phyloP scores from a whole-genome alignment of 305 asterid species.

The Solanum hybrid region DNA sequence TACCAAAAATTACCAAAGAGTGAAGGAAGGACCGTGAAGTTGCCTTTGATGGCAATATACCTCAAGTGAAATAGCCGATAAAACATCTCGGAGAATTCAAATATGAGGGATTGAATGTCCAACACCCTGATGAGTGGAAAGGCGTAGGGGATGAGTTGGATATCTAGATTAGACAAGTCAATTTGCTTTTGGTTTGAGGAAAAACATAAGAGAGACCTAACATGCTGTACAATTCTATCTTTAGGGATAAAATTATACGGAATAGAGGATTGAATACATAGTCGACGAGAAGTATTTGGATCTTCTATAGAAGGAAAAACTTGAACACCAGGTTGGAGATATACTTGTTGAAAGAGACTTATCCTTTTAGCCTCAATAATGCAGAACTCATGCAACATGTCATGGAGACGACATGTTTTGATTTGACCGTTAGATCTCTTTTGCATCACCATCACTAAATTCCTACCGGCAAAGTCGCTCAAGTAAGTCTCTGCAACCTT shows the following conservation, averaged over 20 bases:
- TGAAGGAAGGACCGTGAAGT: slow-evolving; percentile 16
- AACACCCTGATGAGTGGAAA: not conserved
- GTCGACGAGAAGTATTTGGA: slow-evolving; percentile 26
- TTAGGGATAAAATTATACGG: slow-evolving; percentile 15
- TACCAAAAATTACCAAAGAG: slow-evolving; percentile 43
- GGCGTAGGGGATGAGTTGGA: too few species aligned
- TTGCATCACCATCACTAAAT: too few species aligned
- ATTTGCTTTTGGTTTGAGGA: too few species aligned
- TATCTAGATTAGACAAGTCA: not conserved
- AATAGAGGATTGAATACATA: slow-evolving; percentile 35
- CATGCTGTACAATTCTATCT: not conserved
- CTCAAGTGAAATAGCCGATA: too few species aligned
- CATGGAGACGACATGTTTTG: too few species aligned
- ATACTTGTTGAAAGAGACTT: slow-evolving; percentile 26
- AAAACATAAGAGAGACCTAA: not conserved
- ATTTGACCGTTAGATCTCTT: too few species aligned
- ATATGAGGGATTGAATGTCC: too few species aligned
- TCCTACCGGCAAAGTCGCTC: too few species aligned
- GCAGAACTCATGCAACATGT: slow-evolving; percentile 30
- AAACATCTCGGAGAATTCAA: too few species aligned
- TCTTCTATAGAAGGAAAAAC: slow-evolving; percentile 37
- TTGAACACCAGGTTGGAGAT: slow-evolving; percentile 14
- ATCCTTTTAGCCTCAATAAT: slow-evolving; percentile 29
- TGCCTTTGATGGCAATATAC: too few species aligned
- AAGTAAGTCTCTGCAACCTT: too few species aligned